Evolutionary conservation across 345 rosid genomes (phyloP), one percentile per base, ranked within the genome.

Genomic region (Eucalyptus cloeziana): DNA sequence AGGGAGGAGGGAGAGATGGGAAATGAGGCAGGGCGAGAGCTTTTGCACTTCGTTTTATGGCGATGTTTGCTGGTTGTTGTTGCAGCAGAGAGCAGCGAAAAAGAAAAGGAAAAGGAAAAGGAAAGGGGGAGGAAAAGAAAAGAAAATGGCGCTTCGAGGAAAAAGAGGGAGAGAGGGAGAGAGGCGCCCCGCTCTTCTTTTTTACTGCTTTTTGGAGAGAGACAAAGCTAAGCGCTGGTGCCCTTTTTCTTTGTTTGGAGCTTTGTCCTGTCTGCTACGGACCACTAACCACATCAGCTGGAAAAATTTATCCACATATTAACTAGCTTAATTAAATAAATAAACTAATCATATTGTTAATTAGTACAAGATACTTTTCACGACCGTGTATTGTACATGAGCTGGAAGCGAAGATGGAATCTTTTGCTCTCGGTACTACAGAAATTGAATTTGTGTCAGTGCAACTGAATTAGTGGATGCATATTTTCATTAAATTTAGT

Each of bases 21-120:
- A 83, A 25, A 40, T 54, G 86, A 88, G 85, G 50, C 86, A 88
- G 16, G 37, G 60, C 83, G 79, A 50, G 83, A 83, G 14, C 90
- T 92, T 94, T 92, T 92, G 93, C 93, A 91, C 92, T 90, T 91
- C 90, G 94, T 93, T 92, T 93, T 86, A 89, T 94, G 94, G 90
- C 54, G 40, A 50, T 30, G 87, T 51, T 27, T 56, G 11, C 30
- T 25, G 62, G 30, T 56, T 56, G 62, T 10, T 56, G 62, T 11
- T 2, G 62, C 30, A 22, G 62, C 27, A 86, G 21, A 44, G 69
- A 21, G 24, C 25, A 87, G 69, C 17, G 83, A 87, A 64, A 86
- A 86, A 43, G 58, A 24, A 86, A 25, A 25, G 89, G 86, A 44
- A 45, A 49, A 40, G 30, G 79, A 22, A 45, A 33, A 86, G 87